These are phyloP conservation scores for Neurospora sp. DNA, from an alignment of 495 filamentous ascomycete species.

Conservation along the genomic window DNA sequence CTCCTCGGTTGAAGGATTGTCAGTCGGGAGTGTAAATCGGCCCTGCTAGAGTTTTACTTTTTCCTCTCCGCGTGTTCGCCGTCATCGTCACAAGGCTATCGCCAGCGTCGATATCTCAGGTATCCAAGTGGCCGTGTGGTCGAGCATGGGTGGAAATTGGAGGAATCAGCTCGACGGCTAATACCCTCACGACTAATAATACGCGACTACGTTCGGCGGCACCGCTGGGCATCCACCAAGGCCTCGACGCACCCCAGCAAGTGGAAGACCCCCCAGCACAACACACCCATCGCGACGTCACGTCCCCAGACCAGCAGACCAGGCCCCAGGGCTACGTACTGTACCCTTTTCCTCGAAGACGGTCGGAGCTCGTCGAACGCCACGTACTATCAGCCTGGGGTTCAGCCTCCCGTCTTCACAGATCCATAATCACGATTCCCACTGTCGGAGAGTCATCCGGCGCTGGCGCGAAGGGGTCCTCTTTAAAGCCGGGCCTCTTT, in stretches of 20 bases:
- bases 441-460: slow-evolving; percentile 15
- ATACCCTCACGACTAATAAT: background rate
- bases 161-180: background rate
- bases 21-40: background rate
- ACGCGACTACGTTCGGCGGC: background rate
- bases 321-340: background rate
- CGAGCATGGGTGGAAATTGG: background rate
- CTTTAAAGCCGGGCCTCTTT: slow-evolving; percentile 3
- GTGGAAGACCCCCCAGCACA: background rate
- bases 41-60: background rate
- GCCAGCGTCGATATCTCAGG: background rate
- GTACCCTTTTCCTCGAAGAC: background rate
- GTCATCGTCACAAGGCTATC: background rate
- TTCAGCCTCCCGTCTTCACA: slow-evolving; percentile 8
- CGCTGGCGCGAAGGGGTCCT: slow-evolving; percentile 10
- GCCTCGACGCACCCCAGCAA: background rate
- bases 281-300: background rate
- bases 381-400: slow-evolving; percentile 5
- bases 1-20: background rate
- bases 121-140: background rate
- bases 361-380: background rate
- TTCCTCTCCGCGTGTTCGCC: background rate
- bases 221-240: background rate
- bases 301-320: background rate
- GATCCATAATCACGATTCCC: slow-evolving; percentile 14